Evolutionary conservation across 495 filamentous ascomycete genomes (phyloP).

Genomic region (Daldinia childiae): DNA sequence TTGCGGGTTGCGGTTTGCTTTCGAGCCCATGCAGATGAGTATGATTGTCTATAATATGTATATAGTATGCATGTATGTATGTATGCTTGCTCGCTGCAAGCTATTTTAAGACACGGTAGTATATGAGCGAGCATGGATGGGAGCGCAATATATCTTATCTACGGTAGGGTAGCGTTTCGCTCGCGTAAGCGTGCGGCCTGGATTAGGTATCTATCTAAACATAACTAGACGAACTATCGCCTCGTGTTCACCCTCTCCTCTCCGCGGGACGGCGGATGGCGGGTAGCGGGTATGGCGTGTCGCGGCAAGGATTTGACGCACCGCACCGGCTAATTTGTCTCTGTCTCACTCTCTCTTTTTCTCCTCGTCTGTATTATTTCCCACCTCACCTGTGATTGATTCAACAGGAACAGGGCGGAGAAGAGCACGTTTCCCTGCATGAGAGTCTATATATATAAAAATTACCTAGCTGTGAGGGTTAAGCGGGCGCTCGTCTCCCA

Average conservation of each 20-base stretch:
- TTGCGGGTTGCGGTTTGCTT: slow-evolving; percentile 19
- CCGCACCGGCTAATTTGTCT: slow-evolving; percentile 37
- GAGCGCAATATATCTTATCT: slow-evolving; percentile 35
- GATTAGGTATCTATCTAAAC: too few species aligned
- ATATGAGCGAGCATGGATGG: neutral
- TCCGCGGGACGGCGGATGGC: slow-evolving; percentile 36
- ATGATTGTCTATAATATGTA: slow-evolving; percentile 22
- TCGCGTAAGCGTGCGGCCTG: neutral
- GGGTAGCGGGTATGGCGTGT: slow-evolving; percentile 18
- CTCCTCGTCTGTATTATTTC: neutral
- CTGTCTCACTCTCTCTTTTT: neutral
- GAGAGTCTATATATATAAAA: too few species aligned
- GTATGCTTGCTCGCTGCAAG: neutral
- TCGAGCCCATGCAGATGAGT: slow-evolving; percentile 11
- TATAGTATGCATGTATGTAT: neutral
- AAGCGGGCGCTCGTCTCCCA: neutral
- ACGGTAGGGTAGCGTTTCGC: neutral
- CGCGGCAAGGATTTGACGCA: slow-evolving; percentile 27
- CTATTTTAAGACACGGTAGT: slow-evolving; percentile 30
- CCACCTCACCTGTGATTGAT: neutral
- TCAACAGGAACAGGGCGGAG: neutral
- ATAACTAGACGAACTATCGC: neutral
- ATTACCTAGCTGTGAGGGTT: neutral
- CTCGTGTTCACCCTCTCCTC: slow-evolving; percentile 17
- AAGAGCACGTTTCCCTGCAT: slow-evolving; percentile 21